A percentile compares a stretch with the other conserved stretches of the same genome.
Conservation (phyloP, 2,329 filamentous ascomycete genomes). For the Dothistroma septosporum region DNA sequence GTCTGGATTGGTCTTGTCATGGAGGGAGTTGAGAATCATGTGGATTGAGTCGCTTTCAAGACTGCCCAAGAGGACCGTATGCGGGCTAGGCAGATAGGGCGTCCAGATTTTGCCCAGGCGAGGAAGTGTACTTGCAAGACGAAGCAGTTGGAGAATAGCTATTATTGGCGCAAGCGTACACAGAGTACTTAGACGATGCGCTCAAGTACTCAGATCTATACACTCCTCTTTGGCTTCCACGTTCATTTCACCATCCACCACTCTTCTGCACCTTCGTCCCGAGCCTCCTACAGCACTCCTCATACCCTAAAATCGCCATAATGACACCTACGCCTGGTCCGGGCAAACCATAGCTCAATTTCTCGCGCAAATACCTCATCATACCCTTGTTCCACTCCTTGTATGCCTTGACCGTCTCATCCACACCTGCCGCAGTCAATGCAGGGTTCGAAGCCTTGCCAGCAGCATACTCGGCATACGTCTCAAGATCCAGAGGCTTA, state of each 20-base stretch:
- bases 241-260: slow-evolving; percentile 9
- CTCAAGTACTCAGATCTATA: too few species aligned
- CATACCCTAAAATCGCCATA: slow-evolving; percentile 54
- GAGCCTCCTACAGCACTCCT: slow-evolving; percentile 45
- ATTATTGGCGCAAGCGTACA: too few species aligned
- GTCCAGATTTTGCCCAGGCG: too few species aligned
- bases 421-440: slow-evolving; percentile 14
- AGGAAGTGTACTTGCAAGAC: not conserved
- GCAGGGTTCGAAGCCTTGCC: slow-evolving; percentile 10
- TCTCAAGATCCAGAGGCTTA: slow-evolving; percentile 8
- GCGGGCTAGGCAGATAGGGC: too few species aligned
- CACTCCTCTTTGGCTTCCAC: too few species aligned
- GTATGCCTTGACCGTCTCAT: slow-evolving; percentile 12
- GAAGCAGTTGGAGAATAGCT: not conserved
- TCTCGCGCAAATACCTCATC: slow-evolving; percentile 56
- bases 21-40: not conserved
- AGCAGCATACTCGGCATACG: slow-evolving; percentile 7
- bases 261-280: slow-evolving; percentile 6
- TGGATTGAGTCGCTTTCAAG: too few species aligned
- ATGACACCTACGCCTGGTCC: slow-evolving; percentile 53
- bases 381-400: slow-evolving; percentile 37
- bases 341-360: slow-evolving; percentile 49
- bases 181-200: too few species aligned
- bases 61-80: too few species aligned
- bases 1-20: not conserved